These are phyloP conservation scores for Madurella fahalii DNA, from an alignment of 2,329 filamentous ascomycete species.

Conservation along the genomic window DNA sequence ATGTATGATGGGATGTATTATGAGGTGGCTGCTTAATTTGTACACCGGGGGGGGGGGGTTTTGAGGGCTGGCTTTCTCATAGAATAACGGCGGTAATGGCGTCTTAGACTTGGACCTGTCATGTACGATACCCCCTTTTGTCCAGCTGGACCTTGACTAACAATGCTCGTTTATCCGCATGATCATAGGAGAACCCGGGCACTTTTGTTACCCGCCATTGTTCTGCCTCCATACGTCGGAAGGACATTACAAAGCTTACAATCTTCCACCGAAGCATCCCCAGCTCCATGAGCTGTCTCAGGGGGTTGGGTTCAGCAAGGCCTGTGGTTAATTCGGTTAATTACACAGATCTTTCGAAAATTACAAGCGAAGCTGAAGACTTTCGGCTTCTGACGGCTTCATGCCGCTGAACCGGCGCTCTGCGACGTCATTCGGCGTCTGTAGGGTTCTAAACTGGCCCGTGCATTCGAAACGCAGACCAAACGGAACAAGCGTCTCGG, in stretches of 20 bases:
- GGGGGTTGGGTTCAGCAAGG: no score
- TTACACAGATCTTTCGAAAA: no score
- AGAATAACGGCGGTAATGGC: background rate
- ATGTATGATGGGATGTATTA: background rate
- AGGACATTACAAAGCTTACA: no score
- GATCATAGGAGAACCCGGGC: background rate
- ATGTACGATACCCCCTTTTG: background rate
- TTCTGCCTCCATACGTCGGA: no score
- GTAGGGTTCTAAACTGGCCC: constrained; percentile 7
- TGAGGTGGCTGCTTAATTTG: background rate
- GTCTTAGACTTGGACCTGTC: background rate
- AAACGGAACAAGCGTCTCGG: constrained; percentile 16
- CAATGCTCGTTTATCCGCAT: background rate
- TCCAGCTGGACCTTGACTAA: background rate
- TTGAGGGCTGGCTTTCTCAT: background rate
- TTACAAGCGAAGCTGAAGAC: no score
- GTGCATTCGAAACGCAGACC: constrained; percentile 19
- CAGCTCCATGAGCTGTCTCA: no score
- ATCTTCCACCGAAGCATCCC: no score
- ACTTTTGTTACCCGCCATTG: background rate
- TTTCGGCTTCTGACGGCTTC: no score
- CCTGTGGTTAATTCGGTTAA: no score
- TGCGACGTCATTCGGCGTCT: constrained; percentile 12
- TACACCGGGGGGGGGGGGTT: background rate
- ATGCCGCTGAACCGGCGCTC: no score